Conservation (phyloP, 495 filamentous ascomycete genomes). For the Hypoxylon rickii region DNA sequence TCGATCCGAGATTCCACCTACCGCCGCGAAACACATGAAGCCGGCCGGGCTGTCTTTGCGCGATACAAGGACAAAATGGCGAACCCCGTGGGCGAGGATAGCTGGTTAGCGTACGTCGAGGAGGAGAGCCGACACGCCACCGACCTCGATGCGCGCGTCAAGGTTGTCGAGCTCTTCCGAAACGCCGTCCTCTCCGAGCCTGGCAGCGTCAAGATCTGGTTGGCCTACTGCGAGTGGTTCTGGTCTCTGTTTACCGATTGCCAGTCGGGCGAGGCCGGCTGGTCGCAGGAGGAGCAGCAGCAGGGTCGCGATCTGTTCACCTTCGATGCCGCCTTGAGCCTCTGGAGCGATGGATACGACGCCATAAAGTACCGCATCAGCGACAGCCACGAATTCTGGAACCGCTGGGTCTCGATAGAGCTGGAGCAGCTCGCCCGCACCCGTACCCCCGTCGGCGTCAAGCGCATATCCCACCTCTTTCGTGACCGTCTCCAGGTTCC, state of each 20-base stretch:
- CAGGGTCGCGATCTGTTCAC: constrained; percentile 80
- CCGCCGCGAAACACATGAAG: constrained; percentile 34
- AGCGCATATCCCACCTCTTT: constrained; percentile 70
- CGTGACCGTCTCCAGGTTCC: constrained; percentile 74
- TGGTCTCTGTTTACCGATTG: constrained; percentile 73
- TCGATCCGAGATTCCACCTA: constrained; percentile 8
- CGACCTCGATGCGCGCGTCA: constrained; percentile 61
- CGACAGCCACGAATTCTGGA: constrained; percentile 89
- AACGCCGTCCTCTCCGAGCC: constrained; percentile 82
- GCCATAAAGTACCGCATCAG: constrained; percentile 79
- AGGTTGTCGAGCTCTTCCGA: constrained; percentile 82
- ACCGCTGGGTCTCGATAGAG: constrained; percentile 71
- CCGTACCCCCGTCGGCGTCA: constrained; percentile 61
- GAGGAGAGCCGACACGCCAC: constrained; percentile 53
- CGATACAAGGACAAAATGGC: constrained; percentile 47
- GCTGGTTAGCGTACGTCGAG: constrained; percentile 59
- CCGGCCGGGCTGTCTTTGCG: constrained; percentile 27
- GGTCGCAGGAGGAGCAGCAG: constrained; percentile 76
- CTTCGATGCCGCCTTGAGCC: constrained; percentile 71
- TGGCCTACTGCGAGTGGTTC: constrained; percentile 85
- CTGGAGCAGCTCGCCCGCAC: constrained; percentile 59
- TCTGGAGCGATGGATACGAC: constrained; percentile 78
- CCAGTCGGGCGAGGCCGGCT: constrained; percentile 61
- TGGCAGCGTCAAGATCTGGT: constrained; percentile 84
- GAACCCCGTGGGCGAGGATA: constrained; percentile 60